These are phyloP conservation scores for Verbascum thapsus DNA, from an alignment of 257 asterid species.

Conservation along the genomic window DNA sequence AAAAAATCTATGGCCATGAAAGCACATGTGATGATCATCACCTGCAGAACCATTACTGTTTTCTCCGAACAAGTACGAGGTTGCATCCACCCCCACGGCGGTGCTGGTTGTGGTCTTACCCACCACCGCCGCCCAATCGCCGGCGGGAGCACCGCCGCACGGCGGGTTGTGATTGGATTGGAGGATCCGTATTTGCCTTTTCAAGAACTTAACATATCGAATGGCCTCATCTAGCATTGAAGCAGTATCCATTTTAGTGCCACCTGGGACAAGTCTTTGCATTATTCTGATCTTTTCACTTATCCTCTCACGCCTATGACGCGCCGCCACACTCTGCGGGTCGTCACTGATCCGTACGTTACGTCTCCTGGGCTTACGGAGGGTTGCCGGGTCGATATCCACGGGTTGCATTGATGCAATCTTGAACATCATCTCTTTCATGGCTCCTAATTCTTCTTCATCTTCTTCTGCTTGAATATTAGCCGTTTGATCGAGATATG, in stretches of 20 bases:
- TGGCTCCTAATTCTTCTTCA: conserved; percentile 74
- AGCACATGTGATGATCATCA: conserved; percentile 32
- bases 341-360: conserved; percentile 87
- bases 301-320: conserved; percentile 83
- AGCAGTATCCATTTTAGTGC: conserved; percentile 87
- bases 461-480: conserved; percentile 15
- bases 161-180: conserved; percentile 32
- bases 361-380: conserved; percentile 64
- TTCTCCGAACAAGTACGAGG: conserved; percentile 38
- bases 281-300: conserved; percentile 78
- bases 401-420: conserved; percentile 95
- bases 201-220: conserved; percentile 82
- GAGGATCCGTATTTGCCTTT: conserved; percentile 69
- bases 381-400: conserved; percentile 77
- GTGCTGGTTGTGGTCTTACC: conserved; percentile 8
- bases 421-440: conserved; percentile 93
- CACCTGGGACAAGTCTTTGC: conserved; percentile 88
- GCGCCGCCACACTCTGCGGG: conserved; percentile 91
- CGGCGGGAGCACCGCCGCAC: conserved; percentile 19
- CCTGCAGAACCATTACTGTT: conserved; percentile 22
- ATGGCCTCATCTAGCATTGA: conserved; percentile 90
- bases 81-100: not conserved
- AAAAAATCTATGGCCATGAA: no score
- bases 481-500: conserved; percentile 8
- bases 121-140: conserved; percentile 34